Percentiles rank a stretch among this genome's conserved stretches.
phyloP scores from a whole-genome alignment of 139 green algal genomes.

The Nannochloris sp. region DNA sequence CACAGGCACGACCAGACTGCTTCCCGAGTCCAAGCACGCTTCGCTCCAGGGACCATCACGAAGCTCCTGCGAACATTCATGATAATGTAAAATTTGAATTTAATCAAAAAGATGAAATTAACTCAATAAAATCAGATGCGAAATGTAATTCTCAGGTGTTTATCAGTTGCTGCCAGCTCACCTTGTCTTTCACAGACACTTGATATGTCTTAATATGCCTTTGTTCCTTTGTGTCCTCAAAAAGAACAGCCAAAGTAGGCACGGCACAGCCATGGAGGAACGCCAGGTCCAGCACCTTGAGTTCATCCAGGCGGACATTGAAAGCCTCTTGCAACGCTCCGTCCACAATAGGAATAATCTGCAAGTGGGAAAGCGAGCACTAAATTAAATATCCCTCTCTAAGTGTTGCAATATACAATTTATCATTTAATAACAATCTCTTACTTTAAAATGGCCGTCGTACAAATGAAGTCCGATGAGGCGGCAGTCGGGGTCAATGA shows the following conservation, averaged over 20 bases:
- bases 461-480: constrained; percentile 92
- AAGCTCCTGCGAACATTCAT: no score
- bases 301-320: constrained; percentile 82
- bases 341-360: constrained; percentile 68
- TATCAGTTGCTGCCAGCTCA: not conserved
- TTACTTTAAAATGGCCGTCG: constrained; percentile 89
- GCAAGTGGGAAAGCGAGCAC: not conserved
- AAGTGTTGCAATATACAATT: constrained; percentile 12
- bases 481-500: constrained; percentile 71
- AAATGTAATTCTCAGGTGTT: not conserved
- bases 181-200: constrained; percentile 61
- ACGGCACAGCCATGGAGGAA: constrained; percentile 31
- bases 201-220: constrained; percentile 89
- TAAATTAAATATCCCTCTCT: not conserved
- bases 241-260: constrained; percentile 84
- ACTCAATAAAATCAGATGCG: not conserved
- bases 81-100: no score
- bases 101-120: no score
- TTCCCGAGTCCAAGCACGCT: constrained; percentile 66
- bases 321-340: constrained; percentile 67
- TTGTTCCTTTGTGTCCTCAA: constrained; percentile 82
- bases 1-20: constrained; percentile 72
- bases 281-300: constrained; percentile 71
- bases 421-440: constrained; percentile 25
- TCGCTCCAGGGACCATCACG: constrained; percentile 68